Percentiles rank a stretch among this genome's conserved stretches.
Evolutionary conservation across 805 yeast species (phyloP).

Genomic region (Diddensiella santjacobensis): DNA sequence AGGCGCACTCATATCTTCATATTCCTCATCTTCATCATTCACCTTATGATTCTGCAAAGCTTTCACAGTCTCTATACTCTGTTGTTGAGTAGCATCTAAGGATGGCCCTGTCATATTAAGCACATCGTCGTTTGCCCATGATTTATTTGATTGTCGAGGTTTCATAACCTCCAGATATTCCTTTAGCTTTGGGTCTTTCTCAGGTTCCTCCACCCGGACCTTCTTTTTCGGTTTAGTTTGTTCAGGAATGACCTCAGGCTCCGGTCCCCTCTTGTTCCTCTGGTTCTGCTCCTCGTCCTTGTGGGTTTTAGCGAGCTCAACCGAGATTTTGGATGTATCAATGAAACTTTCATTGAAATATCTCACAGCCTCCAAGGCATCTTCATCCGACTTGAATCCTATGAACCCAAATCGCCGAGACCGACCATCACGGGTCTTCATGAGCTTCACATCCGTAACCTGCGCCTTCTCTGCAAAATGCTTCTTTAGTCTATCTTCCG

Average conservation of each 20-base stretch:
- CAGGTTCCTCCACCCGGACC: constrained; percentile 39
- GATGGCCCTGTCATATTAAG: constrained; percentile 44
- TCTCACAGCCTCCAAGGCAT: constrained; percentile 73
- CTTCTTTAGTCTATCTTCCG: constrained; percentile 65
- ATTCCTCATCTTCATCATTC: constrained; percentile 43
- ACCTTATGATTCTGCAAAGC: constrained; percentile 29
- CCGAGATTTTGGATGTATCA: constrained; percentile 77
- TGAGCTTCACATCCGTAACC: constrained; percentile 84
- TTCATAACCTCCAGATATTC: constrained; percentile 84
- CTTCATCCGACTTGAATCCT: constrained; percentile 70
- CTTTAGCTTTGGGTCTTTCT: constrained; percentile 41
- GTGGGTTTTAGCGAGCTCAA: constrained; percentile 77
- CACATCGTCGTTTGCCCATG: constrained; percentile 63
- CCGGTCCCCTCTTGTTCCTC: constrained; percentile 27
- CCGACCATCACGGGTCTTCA: constrained; percentile 77
- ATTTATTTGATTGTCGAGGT: constrained; percentile 62
- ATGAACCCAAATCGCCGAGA: constrained; percentile 91
- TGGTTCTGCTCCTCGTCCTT: constrained; percentile 31
- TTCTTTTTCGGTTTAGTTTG: constrained; percentile 13
- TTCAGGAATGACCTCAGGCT: constrained; percentile 25
- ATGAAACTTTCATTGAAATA: constrained; percentile 76
- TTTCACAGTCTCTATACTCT: constrained; percentile 11
- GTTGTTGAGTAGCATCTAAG: background rate
- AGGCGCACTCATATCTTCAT: constrained; percentile 26
- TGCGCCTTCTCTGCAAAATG: constrained; percentile 58